These are phyloP conservation scores for Rhinocladiella mackenziei DNA, from an alignment of 2,329 filamentous ascomycete species.

Conservation along the genomic window DNA sequence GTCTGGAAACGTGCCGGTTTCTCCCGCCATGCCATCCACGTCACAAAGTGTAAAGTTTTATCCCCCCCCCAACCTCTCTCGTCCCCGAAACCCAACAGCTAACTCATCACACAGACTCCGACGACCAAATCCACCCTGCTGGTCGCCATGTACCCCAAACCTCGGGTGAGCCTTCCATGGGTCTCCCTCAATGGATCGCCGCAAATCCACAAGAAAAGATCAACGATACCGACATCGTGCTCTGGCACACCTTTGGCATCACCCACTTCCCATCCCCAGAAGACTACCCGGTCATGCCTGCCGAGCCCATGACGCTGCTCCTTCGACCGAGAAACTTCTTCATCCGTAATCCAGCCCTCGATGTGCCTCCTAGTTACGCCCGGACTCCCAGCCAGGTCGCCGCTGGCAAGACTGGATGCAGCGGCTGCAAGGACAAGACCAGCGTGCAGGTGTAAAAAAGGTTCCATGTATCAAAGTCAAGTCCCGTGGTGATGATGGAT, in stretches of 20 bases:
- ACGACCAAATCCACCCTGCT: slow-evolving; percentile 78
- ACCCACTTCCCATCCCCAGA: slow-evolving; percentile 86
- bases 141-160: slow-evolving; percentile 86
- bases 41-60: slow-evolving; percentile 71
- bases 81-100: slow-evolving; percentile 13
- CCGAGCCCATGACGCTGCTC: slow-evolving; percentile 76
- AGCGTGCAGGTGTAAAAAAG: slow-evolving; percentile 37
- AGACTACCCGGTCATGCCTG: slow-evolving; percentile 67
- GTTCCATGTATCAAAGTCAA: not conserved
- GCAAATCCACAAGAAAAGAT: slow-evolving; percentile 64
- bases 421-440: slow-evolving; percentile 34
- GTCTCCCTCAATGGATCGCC: slow-evolving; percentile 71
- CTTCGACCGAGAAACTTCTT: slow-evolving; percentile 82
- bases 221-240: slow-evolving; percentile 78
- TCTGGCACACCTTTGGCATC: slow-evolving; percentile 92
- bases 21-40: slow-evolving; percentile 78
- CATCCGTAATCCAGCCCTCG: slow-evolving; percentile 69
- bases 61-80: slow-evolving; percentile 21
- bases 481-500: too few relatives aligned
- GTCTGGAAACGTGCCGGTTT: slow-evolving; percentile 91
- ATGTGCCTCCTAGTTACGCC: slow-evolving; percentile 73
- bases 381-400: slow-evolving; percentile 67
- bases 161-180: slow-evolving; percentile 69
- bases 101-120: slow-evolving; percentile 54
- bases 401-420: slow-evolving; percentile 38